phyloP scores from a whole-genome alignment of 805 yeast species.

The Candida broadrunensis region DNA sequence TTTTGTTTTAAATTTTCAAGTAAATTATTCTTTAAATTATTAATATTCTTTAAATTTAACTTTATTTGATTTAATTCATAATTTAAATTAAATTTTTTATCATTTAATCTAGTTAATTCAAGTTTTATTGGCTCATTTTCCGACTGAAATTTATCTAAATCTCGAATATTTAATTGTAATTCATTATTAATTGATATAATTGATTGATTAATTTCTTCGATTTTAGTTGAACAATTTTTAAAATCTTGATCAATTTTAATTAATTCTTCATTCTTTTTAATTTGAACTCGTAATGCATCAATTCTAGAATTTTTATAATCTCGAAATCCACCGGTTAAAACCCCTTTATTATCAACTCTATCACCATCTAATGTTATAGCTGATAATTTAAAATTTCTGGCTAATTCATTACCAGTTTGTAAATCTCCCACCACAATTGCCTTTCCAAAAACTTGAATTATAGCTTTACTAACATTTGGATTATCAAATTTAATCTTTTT shows the following conservation, averaged over 20 bases:
- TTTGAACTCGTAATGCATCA: constrained; percentile 61
- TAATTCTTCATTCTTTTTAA: constrained; percentile 49
- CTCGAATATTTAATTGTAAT: constrained; percentile 29
- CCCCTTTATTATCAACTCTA: constrained; percentile 79
- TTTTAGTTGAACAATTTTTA: constrained; percentile 29
- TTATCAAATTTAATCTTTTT: constrained; percentile 64
- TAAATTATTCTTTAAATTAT: constrained; percentile 29
- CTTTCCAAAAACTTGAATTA: constrained; percentile 76
- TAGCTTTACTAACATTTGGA: constrained; percentile 57
- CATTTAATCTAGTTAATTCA: constrained; percentile 38
- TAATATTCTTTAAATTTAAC: constrained; percentile 32
- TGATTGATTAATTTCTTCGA: constrained; percentile 47
- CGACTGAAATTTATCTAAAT: constrained; percentile 42
- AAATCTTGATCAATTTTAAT: constrained; percentile 35
- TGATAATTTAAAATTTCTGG: constrained; percentile 57
- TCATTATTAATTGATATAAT: constrained; percentile 50
- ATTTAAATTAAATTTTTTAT: constrained; percentile 39
- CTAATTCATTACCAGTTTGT: constrained; percentile 63
- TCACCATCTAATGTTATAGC: constrained; percentile 94
- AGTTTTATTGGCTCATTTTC: constrained; percentile 43
- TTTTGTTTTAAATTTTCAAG: constrained; percentile 41
- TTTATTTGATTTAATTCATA: constrained; percentile 40
- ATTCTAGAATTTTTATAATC: constrained; percentile 66
- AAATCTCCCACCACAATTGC: constrained; percentile 74
- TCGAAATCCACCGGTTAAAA: constrained; percentile 82